A percentile compares a stretch with the other conserved stretches of the same genome.
Conservation (phyloP, 1,284 basidiomycete genomes). For the Tilletia caries region DNA sequence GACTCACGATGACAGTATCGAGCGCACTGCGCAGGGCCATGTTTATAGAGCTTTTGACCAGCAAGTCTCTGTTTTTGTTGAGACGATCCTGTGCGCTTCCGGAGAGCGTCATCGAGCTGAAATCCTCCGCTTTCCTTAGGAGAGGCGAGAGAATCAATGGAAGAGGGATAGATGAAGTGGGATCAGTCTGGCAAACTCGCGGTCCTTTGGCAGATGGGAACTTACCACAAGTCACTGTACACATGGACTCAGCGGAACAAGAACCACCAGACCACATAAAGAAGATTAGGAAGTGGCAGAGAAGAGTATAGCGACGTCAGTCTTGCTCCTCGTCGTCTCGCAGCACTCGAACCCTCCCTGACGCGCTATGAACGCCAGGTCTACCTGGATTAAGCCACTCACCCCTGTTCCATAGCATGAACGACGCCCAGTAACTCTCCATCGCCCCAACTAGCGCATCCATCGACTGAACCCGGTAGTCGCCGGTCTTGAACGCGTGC, state of each 20-base stretch:
- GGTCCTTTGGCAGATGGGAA: too few relatives aligned
- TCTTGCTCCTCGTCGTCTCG: too few relatives aligned
- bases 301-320: too few relatives aligned
- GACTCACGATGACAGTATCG: slow-evolving; percentile 59
- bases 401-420: slow-evolving; percentile 75
- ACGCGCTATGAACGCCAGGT: too few relatives aligned
- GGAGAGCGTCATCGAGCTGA: slow-evolving; percentile 72
- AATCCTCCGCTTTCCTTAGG: slow-evolving; percentile 86
- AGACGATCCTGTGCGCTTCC: slow-evolving; percentile 13
- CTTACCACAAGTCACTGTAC: not conserved
- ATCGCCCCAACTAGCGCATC: slow-evolving; percentile 51
- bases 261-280: too few relatives aligned
- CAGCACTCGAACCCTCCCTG: too few relatives aligned
- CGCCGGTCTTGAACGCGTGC: slow-evolving; percentile 57
- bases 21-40: slow-evolving; percentile 76
- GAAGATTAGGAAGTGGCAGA: too few relatives aligned
- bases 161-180: not conserved
- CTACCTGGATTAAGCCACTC: not conserved
- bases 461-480: slow-evolving; percentile 61
- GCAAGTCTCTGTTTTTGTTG: slow-evolving; percentile 57
- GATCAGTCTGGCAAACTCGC: not conserved
- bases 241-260: not conserved
- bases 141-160: slow-evolving; percentile 46
- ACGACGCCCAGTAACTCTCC: slow-evolving; percentile 47
- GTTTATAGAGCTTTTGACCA: slow-evolving; percentile 65